Conservation (phyloP, 352 stramenopile genomes). For the Phytophthora multivora region DNA sequence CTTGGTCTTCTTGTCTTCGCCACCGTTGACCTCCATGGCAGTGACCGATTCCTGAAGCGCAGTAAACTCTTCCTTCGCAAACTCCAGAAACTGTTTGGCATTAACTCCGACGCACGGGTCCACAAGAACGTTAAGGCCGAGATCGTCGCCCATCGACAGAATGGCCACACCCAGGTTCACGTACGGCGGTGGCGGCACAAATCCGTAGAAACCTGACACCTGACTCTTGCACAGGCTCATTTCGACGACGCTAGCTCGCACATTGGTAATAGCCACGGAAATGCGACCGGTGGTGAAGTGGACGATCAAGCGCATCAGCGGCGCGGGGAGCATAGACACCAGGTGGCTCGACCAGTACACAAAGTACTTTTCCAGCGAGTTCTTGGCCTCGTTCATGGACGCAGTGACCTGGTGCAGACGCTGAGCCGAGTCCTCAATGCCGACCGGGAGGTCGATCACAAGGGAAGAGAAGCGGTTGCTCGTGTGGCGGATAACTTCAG, state of each 20-base stretch:
- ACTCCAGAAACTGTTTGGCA: constrained; percentile 65
- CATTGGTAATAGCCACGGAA: constrained; percentile 73
- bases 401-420: constrained; percentile 53
- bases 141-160: constrained; percentile 68
- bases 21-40: constrained; percentile 32
- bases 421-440: constrained; percentile 47
- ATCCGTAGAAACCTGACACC: constrained; percentile 70
- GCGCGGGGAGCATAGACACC: constrained; percentile 56
- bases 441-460: constrained; percentile 74
- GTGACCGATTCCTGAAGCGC: constrained; percentile 43
- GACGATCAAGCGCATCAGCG: constrained; percentile 56
- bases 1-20: constrained; percentile 39
- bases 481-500: constrained; percentile 59
- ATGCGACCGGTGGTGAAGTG: constrained; percentile 62
- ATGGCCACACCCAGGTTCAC: constrained; percentile 83
- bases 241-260: constrained; percentile 58
- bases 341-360: constrained; percentile 67
- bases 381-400: constrained; percentile 79
- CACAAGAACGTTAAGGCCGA: constrained; percentile 78
- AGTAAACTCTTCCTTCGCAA: constrained; percentile 70
- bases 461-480: constrained; percentile 84
- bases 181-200: constrained; percentile 76
- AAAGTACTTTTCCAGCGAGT: constrained; percentile 81
- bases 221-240: constrained; percentile 58
- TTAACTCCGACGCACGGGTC: constrained; percentile 71